phyloP scores from a whole-genome alignment of 805 yeast genomes.

The Hanseniaspora occidentalis region DNA sequence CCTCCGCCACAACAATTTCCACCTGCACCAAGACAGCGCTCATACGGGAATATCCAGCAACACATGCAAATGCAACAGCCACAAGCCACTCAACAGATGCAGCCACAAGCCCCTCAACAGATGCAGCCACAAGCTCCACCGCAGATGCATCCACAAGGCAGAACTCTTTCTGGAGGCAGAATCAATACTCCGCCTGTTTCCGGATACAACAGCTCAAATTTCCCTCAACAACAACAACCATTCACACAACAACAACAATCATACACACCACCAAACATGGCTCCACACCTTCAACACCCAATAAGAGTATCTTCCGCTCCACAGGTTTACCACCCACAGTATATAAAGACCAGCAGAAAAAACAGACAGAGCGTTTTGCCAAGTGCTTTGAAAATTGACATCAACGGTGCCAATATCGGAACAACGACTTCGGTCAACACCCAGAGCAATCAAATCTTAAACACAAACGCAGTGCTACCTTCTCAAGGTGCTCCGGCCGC shows the following conservation, averaged over 20 bases:
- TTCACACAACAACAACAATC: constrained; percentile 1
- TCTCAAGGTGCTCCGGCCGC: not conserved
- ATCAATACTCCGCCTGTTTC: not conserved
- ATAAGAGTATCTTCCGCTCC: constrained; percentile 9
- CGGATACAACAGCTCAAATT: not conserved
- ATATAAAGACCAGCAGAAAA: constrained; percentile 21
- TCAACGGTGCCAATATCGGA: not conserved
- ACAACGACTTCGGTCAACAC: not conserved
- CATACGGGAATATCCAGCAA: constrained; percentile 2
- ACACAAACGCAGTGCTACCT: too few relatives aligned
- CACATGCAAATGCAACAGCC: not conserved
- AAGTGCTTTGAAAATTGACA: not conserved
- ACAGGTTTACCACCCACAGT: constrained; percentile 15
- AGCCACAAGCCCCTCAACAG: not conserved
- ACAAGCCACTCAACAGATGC: not conserved
- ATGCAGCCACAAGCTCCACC: not conserved
- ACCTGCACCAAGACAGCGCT: constrained; percentile 13
- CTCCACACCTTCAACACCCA: constrained; percentile 3
- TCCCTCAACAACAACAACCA: constrained; percentile 1
- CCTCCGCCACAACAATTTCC: constrained; percentile 8
- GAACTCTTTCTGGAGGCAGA: not conserved
- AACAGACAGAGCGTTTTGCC: constrained; percentile 13
- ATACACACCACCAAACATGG: not conserved
- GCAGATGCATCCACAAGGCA: not conserved
- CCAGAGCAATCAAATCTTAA: not conserved